These are phyloP conservation scores for Starmerella bombi DNA, from an alignment of 805 yeast species.

Conservation along the genomic window DNA sequence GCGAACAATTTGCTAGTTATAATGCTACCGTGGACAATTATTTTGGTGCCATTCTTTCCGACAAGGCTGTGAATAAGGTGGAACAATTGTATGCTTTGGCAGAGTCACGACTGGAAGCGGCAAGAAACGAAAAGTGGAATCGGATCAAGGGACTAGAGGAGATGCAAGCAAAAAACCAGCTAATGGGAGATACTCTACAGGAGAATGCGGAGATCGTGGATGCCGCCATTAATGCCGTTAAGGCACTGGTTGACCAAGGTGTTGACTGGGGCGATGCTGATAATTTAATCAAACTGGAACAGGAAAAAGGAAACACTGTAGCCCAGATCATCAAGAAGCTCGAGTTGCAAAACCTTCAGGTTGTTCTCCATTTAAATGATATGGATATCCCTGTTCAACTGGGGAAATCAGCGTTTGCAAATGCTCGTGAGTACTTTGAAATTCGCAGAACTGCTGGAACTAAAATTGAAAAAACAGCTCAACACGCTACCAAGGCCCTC, in stretches of 20 bases:
- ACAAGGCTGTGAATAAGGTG: conserved; percentile 57
- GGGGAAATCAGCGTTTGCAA: conserved; percentile 67
- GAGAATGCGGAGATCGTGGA: conserved; percentile 58
- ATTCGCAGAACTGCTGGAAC: conserved; percentile 60
- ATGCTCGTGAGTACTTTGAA: conserved; percentile 70
- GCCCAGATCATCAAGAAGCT: conserved; percentile 55
- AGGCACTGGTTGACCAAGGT: conserved; percentile 56
- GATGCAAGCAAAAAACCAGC: conserved; percentile 49
- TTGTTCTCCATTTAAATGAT: conserved; percentile 44
- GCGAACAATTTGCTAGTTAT: conserved; percentile 42
- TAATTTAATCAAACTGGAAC: conserved; percentile 55
- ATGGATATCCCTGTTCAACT: conserved; percentile 56
- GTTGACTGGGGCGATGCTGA: conserved; percentile 93
- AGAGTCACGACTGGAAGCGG: conserved; percentile 56
- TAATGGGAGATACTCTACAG: conserved; percentile 63
- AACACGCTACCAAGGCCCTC: conserved; percentile 63
- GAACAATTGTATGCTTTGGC: conserved; percentile 51
- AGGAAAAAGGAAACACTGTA: conserved; percentile 46
- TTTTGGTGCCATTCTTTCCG: conserved; percentile 73
- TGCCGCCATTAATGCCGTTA: conserved; percentile 55
- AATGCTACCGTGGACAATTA: conserved; percentile 71
- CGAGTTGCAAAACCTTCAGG: conserved; percentile 53
- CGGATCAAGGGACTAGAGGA: conserved; percentile 53
- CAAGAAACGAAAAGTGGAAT: conserved; percentile 55
- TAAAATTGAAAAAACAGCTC: conserved; percentile 69